A percentile compares a stretch with the other conserved stretches of the same genome.
Evolutionary conservation across 2,329 filamentous ascomycete genomes (phyloP).

Genomic region (Arachnopeziza araneosa): DNA sequence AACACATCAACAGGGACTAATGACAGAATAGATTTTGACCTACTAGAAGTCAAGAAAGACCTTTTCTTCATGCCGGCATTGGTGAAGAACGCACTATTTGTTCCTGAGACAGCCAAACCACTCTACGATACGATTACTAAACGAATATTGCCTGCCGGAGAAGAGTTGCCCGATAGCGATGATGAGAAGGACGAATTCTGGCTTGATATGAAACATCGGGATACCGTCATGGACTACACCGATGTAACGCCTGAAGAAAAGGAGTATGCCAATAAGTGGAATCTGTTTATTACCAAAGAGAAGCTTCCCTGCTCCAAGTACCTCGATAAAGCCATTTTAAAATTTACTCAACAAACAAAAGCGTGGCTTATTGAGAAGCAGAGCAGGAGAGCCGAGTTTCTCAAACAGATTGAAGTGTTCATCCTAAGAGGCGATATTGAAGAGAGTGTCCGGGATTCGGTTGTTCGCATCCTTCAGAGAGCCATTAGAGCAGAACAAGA

Average conservation of each 20-base stretch:
- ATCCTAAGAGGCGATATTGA: slow-evolving; percentile 16
- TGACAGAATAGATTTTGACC: slow-evolving; percentile 10
- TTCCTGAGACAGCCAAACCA: slow-evolving; percentile 18
- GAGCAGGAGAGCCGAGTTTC: slow-evolving; percentile 18
- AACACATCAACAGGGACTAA: slow-evolving; percentile 16
- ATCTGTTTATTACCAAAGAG: slow-evolving; percentile 23
- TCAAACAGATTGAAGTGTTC: slow-evolving; percentile 18
- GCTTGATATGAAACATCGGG: slow-evolving; percentile 26
- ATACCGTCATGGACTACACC: slow-evolving; percentile 26
- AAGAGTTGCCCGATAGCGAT: slow-evolving; percentile 25
- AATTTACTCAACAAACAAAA: slow-evolving; percentile 22
- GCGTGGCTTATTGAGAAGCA: slow-evolving; percentile 21
- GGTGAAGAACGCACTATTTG: background rate
- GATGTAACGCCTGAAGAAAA: slow-evolving; percentile 28
- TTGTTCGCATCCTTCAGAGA: background rate
- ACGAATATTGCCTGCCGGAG: slow-evolving; percentile 21
- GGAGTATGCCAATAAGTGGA: slow-evolving; percentile 28
- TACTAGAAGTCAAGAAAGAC: background rate
- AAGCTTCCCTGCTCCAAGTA: slow-evolving; percentile 19
- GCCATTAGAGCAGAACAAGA: background rate
- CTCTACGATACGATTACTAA: slow-evolving; percentile 27
- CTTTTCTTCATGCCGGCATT: background rate
- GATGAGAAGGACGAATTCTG: slow-evolving; percentile 29
- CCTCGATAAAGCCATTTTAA: slow-evolving; percentile 15
- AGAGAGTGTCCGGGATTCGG: background rate